These are phyloP conservation scores for Cicer bijugum DNA, from an alignment of 306 rosid species.

Conservation along the genomic window DNA sequence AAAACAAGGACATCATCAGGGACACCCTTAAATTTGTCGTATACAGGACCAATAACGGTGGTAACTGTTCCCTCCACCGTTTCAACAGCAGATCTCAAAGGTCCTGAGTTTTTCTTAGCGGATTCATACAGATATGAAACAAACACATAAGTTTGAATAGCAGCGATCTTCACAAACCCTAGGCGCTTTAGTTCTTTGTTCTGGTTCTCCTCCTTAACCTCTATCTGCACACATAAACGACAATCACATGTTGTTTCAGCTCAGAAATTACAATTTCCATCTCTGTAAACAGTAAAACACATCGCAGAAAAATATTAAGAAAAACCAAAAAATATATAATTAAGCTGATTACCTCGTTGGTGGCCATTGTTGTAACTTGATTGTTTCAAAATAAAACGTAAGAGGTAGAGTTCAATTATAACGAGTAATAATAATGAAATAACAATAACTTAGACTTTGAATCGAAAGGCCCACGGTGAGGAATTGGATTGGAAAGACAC, in stretches of 20 bases:
- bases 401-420: not conserved
- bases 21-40: conserved; percentile 55
- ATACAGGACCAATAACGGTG: conserved; percentile 65
- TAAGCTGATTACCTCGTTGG: conserved; percentile 46
- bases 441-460: not conserved
- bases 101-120: conserved; percentile 72
- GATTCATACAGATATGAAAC: conserved; percentile 64
- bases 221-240: conserved; percentile 43
- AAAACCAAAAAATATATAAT: not conserved
- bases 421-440: conserved; percentile 1
- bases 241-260: not conserved
- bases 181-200: conserved; percentile 61
- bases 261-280: conserved; percentile 3
- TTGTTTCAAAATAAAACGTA: not conserved
- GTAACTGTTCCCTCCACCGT: conserved; percentile 65
- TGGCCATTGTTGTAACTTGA: conserved; percentile 46
- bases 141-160: conserved; percentile 55
- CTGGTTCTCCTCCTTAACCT: conserved; percentile 47
- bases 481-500: not conserved
- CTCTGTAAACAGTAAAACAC: not conserved
- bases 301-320: not conserved
- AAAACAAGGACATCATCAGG: conserved; percentile 70
- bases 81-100: conserved; percentile 67
- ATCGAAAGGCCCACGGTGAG: not conserved
- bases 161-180: conserved; percentile 62